Percentiles rank a stretch among this genome's conserved stretches.
phyloP scores from a whole-genome alignment of 768 basidiomycete species.

The Chalciporus sphaerocephalus region DNA sequence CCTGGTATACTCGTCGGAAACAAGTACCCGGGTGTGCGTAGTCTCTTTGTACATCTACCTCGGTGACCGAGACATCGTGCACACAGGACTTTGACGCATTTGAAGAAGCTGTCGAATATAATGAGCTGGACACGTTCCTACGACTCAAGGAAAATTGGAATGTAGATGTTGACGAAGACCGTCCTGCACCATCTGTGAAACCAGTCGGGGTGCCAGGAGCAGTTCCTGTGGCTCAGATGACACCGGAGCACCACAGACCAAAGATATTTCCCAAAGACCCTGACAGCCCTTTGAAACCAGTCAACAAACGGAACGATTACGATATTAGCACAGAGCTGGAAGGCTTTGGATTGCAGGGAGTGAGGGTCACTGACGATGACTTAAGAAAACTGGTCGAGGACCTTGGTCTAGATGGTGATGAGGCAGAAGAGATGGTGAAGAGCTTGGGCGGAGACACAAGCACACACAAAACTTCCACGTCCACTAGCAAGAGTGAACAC shows the following conservation, averaged over 20 bases:
- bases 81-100: slow-evolving; percentile 69
- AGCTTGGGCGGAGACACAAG: slow-evolving; percentile 42
- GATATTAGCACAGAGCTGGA: slow-evolving; percentile 67
- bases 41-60: neutral
- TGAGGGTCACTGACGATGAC: slow-evolving; percentile 74
- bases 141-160: slow-evolving; percentile 71
- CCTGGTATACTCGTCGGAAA: slow-evolving; percentile 81
- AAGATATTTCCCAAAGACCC: slow-evolving; percentile 46
- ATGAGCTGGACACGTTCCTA: slow-evolving; percentile 66
- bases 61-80: slow-evolving; percentile 4
- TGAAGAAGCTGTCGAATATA: slow-evolving; percentile 81
- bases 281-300: slow-evolving; percentile 47
- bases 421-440: slow-evolving; percentile 71
- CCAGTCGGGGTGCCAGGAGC: slow-evolving; percentile 83
- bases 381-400: slow-evolving; percentile 65
- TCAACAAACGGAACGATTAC: slow-evolving; percentile 55
- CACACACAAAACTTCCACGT: slow-evolving; percentile 10
- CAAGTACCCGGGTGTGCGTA: slow-evolving; percentile 69
- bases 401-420: slow-evolving; percentile 70
- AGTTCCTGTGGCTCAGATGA: slow-evolving; percentile 70
- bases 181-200: slow-evolving; percentile 48
- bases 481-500: slow-evolving; percentile 6
- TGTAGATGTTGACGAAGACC: slow-evolving; percentile 52
- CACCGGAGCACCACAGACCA: slow-evolving; percentile 64
- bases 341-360: slow-evolving; percentile 70